Conservation (phyloP, 2,329 filamentous ascomycete species). For the Juglanconis oblonga region DNA sequence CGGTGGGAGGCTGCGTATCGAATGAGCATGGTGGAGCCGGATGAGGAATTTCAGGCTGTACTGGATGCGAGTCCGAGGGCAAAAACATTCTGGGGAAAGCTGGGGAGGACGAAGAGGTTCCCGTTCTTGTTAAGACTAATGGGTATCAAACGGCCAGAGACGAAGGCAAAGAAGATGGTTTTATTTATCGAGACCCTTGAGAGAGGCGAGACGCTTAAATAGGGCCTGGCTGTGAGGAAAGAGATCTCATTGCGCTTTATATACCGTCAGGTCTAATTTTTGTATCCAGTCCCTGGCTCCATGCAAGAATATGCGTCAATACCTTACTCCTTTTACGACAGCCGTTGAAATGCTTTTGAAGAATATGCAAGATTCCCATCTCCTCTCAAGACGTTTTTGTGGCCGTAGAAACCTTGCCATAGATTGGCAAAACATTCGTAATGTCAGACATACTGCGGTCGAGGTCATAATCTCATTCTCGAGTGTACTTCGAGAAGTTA, state of each 20-base stretch:
- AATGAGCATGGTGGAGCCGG: conserved; percentile 6
- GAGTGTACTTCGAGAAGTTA: conserved; percentile 47
- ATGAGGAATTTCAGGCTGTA: conserved; percentile 1
- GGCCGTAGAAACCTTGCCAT: too few species aligned
- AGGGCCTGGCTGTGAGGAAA: not conserved
- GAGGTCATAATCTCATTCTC: conserved; percentile 23
- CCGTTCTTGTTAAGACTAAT: conserved; percentile 7
- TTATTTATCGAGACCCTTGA: conserved; percentile 4
- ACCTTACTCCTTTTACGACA: not conserved
- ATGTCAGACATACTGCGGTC: not conserved
- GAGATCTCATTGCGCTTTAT: not conserved
- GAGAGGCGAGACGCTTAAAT: not conserved
- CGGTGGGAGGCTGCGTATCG: conserved; percentile 11
- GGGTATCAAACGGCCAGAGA: conserved; percentile 1
- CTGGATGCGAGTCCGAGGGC: conserved; percentile 1
- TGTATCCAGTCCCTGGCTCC: not conserved
- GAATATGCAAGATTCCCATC: too few species aligned
- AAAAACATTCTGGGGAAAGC: not conserved
- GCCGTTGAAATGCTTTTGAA: too few species aligned
- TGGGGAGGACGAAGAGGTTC: conserved; percentile 2
- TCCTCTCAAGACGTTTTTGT: too few species aligned
- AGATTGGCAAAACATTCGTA: not conserved
- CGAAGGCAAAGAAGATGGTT: conserved; percentile 2
- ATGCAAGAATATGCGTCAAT: not conserved
- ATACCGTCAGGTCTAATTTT: not conserved